A percentile compares a stretch with the other conserved stretches of the same genome.
phyloP scores from a whole-genome alignment of 371 early-diverging fungal genomes.

The Polyrhizophydium stewartii region DNA sequence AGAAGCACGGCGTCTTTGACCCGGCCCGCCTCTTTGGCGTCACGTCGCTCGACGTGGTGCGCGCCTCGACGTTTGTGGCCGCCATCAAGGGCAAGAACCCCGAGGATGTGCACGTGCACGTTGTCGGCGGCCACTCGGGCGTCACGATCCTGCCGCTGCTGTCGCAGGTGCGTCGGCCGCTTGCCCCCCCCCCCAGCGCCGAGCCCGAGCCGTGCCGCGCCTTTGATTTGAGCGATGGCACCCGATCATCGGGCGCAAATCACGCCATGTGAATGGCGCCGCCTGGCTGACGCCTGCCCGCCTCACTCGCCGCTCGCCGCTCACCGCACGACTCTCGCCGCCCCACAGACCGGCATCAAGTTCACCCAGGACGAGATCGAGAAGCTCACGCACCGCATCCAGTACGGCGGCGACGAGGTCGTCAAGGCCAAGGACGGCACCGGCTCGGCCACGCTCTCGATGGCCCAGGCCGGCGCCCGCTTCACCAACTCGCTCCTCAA shows the following conservation, averaged over 20 bases:
- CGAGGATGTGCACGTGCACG: constrained; percentile 91
- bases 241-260: too few species aligned
- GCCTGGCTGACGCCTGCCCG: constrained; percentile 91
- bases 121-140: constrained; percentile 80
- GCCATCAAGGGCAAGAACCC: constrained; percentile 92
- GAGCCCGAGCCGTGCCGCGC: too few species aligned
- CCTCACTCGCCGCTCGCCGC: too few species aligned
- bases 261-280: too few species aligned
- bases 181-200: too few species aligned
- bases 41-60: constrained; percentile 96
- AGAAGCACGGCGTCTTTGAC: constrained; percentile 89
- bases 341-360: constrained; percentile 57
- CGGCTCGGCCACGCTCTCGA: constrained; percentile 96
- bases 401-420: constrained; percentile 99
- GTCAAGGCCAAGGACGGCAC: constrained; percentile 98
- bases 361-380: constrained; percentile 90
- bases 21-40: constrained; percentile 91
- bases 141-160: constrained; percentile 54
- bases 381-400: constrained; percentile 95
- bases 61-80: constrained; percentile 91
- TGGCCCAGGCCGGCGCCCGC: constrained; percentile 97
- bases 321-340: too few species aligned
- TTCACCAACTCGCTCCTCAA: constrained; percentile 91
- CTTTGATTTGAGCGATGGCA: not conserved
- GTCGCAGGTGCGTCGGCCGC: constrained; percentile 23